Percentiles rank a stretch among this genome's conserved stretches.
These are phyloP conservation scores for Yamadazyma conglobata DNA, from an alignment of 1,139 yeast species.

Conservation along the genomic window DNA sequence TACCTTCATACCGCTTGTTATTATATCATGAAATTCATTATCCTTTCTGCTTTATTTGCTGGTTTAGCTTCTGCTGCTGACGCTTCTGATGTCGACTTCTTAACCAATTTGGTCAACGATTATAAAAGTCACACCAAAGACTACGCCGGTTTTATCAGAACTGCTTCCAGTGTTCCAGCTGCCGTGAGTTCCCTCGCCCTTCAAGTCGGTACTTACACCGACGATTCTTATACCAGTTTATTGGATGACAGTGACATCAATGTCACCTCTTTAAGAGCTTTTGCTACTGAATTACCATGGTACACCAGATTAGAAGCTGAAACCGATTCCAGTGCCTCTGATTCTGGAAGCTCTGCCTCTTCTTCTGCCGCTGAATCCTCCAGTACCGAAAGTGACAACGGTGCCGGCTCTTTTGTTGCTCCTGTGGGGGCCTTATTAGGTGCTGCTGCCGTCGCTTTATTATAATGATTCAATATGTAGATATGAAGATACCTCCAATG, in stretches of 20 bases:
- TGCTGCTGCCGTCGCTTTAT: slow-evolving; percentile 33
- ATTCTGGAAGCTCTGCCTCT: slow-evolving; percentile 12
- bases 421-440: slow-evolving; percentile 38
- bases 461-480: too few relatives aligned
- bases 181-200: slow-evolving; percentile 36
- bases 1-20: too few relatives aligned
- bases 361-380: slow-evolving; percentile 8
- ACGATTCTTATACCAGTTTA: slow-evolving; percentile 39
- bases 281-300: slow-evolving; percentile 45
- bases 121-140: slow-evolving; percentile 23
- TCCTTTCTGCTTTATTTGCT: slow-evolving; percentile 5
- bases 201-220: slow-evolving; percentile 38
- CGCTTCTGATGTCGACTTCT: slow-evolving; percentile 29
- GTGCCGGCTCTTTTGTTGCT: slow-evolving; percentile 18
- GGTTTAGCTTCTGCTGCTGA: slow-evolving; percentile 27
- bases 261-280: slow-evolving; percentile 26
- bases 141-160: slow-evolving; percentile 30
- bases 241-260: slow-evolving; percentile 24
- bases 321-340: slow-evolving; percentile 10
- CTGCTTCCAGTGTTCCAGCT: slow-evolving; percentile 33
- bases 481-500: neutral
- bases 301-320: slow-evolving; percentile 25
- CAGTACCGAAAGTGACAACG: slow-evolving; percentile 9
- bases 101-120: slow-evolving; percentile 41
- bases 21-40: slow-evolving; percentile 9